Evolutionary conservation across 2,329 filamentous ascomycete genomes (phyloP).

Genomic region (Aspergillus candidus): DNA sequence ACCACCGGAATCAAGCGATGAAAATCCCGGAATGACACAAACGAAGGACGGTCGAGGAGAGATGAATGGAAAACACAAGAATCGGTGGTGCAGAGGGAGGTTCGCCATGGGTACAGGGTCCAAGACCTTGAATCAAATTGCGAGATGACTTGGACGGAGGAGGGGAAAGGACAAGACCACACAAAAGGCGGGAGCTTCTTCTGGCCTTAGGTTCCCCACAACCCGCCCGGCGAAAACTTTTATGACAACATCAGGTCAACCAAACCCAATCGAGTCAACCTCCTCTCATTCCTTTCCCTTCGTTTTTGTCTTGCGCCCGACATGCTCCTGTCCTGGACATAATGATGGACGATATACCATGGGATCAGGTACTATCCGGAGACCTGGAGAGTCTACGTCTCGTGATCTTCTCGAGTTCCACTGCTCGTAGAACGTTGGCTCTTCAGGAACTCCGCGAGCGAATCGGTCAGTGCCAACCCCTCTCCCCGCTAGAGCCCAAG

Average conservation of each 20-base stretch:
- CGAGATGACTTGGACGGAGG: slow-evolving; percentile 14
- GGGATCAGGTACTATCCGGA: slow-evolving; percentile 40
- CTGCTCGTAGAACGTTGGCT: slow-evolving; percentile 34
- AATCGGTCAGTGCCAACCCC: slow-evolving; percentile 29
- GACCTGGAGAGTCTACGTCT: slow-evolving; percentile 34
- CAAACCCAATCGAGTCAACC: slow-evolving; percentile 17
- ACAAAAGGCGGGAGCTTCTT: slow-evolving; percentile 21
- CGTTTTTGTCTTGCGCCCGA: slow-evolving; percentile 14
- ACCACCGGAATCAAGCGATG: not conserved
- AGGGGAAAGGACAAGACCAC: slow-evolving; percentile 12
- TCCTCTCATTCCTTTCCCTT: slow-evolving; percentile 10
- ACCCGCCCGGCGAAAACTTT: slow-evolving; percentile 30
- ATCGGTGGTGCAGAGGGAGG: too few species aligned
- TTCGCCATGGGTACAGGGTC: too few species aligned
- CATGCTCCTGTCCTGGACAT: slow-evolving; percentile 26
- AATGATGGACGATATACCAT: slow-evolving; percentile 41
- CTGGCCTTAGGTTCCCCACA: slow-evolving; percentile 10
- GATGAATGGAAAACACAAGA: too few species aligned
- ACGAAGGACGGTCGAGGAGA: too few species aligned
- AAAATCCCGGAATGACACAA: not conserved
- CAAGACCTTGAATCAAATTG: too few species aligned
- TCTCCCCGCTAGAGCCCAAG: not conserved
- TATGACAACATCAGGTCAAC: slow-evolving; percentile 32
- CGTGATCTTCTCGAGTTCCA: slow-evolving; percentile 39
- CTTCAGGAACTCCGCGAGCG: slow-evolving; percentile 42